Evolutionary conservation across 1,139 yeast genomes (phyloP).

Genomic region (Yamadazyma membranifaciens): DNA sequence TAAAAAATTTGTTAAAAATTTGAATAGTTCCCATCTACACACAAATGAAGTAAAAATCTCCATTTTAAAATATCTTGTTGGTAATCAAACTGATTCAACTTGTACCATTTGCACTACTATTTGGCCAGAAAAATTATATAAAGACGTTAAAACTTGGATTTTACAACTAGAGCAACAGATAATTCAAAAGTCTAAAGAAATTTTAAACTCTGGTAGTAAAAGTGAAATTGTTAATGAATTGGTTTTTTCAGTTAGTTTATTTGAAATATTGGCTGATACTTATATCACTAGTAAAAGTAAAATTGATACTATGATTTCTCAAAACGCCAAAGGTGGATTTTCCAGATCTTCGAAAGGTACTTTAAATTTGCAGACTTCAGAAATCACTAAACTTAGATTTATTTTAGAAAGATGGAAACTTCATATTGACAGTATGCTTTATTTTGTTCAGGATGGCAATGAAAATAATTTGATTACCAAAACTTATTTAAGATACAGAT

Average conservation of each 20-base stretch:
- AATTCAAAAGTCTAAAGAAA: conserved; percentile 2
- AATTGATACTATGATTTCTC: conserved; percentile 18
- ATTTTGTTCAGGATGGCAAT: not conserved
- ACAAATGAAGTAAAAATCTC: conserved; percentile 30
- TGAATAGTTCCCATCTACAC: conserved; percentile 11
- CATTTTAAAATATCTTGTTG: conserved; percentile 42
- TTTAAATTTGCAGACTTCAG: conserved; percentile 29
- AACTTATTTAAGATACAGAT: conserved; percentile 25
- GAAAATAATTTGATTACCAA: conserved; percentile 1
- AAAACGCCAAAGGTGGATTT: conserved; percentile 18
- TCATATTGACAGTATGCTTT: conserved; percentile 12
- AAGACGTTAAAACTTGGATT: conserved; percentile 32
- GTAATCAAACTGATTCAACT: conserved; percentile 13
- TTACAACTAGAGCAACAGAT: conserved; percentile 27
- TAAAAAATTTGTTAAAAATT: conserved; percentile 10
- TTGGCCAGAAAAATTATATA: conserved; percentile 27
- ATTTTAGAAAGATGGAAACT: conserved; percentile 40
- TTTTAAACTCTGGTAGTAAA: conserved; percentile 1
- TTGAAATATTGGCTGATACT: conserved; percentile 58
- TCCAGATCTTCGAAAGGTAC: conserved; percentile 23
- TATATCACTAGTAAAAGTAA: conserved; percentile 34
- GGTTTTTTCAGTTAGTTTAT: conserved; percentile 29
- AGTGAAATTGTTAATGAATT: conserved; percentile 7
- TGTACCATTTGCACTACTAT: conserved; percentile 22
- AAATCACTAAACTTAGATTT: conserved; percentile 36